Percentiles rank a stretch among this genome's conserved stretches.
Conservation (phyloP, 75 land plant species). For the Pinus tabuliformis region DNA sequence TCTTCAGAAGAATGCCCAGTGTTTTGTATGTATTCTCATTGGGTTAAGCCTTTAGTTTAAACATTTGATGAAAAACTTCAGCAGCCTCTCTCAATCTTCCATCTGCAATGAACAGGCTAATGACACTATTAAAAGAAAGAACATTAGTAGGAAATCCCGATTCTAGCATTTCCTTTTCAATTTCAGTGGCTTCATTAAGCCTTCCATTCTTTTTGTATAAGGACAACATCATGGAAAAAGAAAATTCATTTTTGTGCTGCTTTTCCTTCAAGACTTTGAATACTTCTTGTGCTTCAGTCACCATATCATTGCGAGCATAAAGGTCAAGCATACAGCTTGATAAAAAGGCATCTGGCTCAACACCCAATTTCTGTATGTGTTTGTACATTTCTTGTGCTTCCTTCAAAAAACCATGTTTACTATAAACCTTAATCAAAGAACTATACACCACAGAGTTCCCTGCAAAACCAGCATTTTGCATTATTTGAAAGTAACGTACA, state of each 20-base stretch:
- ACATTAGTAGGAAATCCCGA: conserved; percentile 42
- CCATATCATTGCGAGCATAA: conserved; percentile 49
- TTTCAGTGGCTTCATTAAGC: conserved; percentile 60
- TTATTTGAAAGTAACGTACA: conserved; percentile 22
- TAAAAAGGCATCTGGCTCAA: conserved; percentile 43
- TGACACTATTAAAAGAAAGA: conserved; percentile 58
- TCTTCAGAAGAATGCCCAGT: too few relatives aligned
- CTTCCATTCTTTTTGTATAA: conserved; percentile 31
- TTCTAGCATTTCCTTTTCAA: conserved; percentile 32
- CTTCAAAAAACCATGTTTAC: conserved; percentile 49
- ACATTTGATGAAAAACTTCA: conserved; percentile 22
- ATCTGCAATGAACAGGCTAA: conserved; percentile 50
- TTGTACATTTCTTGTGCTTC: conserved; percentile 58
- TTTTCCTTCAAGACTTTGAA: conserved; percentile 37
- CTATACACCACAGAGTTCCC: conserved; percentile 48
- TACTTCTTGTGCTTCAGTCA: conserved; percentile 45
- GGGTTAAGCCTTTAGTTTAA: too few relatives aligned
- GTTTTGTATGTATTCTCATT: too few relatives aligned
- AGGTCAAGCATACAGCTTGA: conserved; percentile 72
- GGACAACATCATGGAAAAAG: conserved; percentile 76
- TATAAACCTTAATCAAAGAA: conserved; percentile 70
- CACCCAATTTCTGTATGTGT: conserved; percentile 17
- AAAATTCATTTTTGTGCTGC: conserved; percentile 56
- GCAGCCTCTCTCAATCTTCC: conserved; percentile 41
- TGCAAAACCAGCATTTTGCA: conserved; percentile 46